Base-by-base conservation (phyloP, 2,329 filamentous ascomycete genomes). In the Ceratocystis destructans region DNA sequence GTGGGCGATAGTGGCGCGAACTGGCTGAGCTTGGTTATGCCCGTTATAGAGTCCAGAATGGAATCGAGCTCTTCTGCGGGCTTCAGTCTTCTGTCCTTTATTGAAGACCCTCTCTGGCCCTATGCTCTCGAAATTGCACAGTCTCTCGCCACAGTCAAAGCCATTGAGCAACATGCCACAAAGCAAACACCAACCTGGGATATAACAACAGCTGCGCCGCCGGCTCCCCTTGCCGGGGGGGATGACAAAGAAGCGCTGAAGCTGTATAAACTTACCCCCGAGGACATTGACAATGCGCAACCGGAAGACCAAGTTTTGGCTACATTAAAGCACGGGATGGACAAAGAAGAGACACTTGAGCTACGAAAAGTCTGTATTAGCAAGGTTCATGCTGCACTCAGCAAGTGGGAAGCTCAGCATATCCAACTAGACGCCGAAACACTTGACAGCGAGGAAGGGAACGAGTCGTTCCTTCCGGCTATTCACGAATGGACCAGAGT, bases 61-160 rank as follows among this genome's bases (percentile, higher is more conserved):
- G 82, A 83, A 69, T 84, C 83, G 44, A 83, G 80, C 10, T 80
- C 84, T 64, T 80, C 89, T 2, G 55, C 33, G 37, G 82, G 86
- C n/a, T 95, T 90, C 76, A 91, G 84, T 69, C 82, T 96, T 46
- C 79, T 96, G 62, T 86, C 89, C 28, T 76, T 96, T 1, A 87
- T 87, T 69, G 82, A 83, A 67, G 87, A 87, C 67, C 86, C 89
- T 0, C 74, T 88, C 1, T 71, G 76, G 12, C 73, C 75, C 2
- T 76, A 85, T 10, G 78, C 72, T 67, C 82, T 68, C 73, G 75
- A 74, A 4, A 77, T 86, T 25, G 77, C 78, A 1, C 68, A 71
- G 28, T 78, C 76, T 59, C 71, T 80, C 66, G 73, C 78, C 69
- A 73, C 74, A 20, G 69, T 82, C 37, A 69, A 72, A 5, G 70